Evolutionary conservation across 306 rosid species (phyloP), one percentile per base, ranked within the genome.

Genomic region (Inga leiocalycina): DNA sequence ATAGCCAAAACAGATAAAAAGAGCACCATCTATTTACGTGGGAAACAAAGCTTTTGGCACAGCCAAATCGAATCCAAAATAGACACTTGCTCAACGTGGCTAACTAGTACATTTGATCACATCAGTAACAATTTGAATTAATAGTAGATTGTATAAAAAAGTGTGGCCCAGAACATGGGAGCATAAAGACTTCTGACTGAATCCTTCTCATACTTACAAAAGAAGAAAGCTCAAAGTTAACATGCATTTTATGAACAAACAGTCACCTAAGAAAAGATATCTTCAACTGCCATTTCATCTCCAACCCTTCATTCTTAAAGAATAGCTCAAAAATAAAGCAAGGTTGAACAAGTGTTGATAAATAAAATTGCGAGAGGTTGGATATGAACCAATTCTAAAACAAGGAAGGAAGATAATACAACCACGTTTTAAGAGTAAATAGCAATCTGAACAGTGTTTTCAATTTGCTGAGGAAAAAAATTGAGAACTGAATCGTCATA

Each of bases 61-160:
- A 75, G 45, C 32, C 76, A 79, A 54, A 69, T 71, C 59, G 71
- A 82, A 57, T 82, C 59, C 68, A 56, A 4, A 24, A 19, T 32
- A 19, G 71, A 68, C 87, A 62, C 70, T 78, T 80, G 75, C 73
- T 72, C 35, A 59, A 52, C 67, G 56, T 79, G 59, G 84, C 46
- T 80, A 77, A 80, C 81, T 41, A 83, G 71, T 68, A 71, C 74
- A 61, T 73, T 61, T 85, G 80, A 85, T 86, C 41, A 46, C 80
- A 85, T 83, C 85, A 85, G 52, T 61, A 80, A 13, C 82, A 64
- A 39, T 6, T 39, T 39, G 41, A 39, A 39, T 39, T 39, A 8
- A 39, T 39, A 6, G 8, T 39, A 39, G 43, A 39, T 39, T 39
- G 22, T 52, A 57, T 49, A 49, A 43, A 30, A 44, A 62, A 75